These are phyloP conservation scores for Sclerotinia glacialis DNA, from an alignment of 2,329 filamentous ascomycete species.

Conservation along the genomic window DNA sequence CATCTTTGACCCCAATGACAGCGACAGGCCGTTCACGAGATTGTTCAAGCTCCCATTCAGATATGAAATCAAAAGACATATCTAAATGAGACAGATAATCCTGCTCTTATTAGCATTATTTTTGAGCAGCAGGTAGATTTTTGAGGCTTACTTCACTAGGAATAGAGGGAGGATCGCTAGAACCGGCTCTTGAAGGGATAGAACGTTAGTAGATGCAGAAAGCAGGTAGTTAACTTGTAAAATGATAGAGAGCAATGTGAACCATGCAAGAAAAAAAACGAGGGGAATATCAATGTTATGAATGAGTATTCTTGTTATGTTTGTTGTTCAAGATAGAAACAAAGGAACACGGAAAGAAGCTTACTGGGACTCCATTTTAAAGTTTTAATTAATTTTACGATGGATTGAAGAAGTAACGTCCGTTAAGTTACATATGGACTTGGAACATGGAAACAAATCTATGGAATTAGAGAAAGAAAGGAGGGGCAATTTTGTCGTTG, in stretches of 20 bases:
- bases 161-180: too few species aligned
- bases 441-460: neutral
- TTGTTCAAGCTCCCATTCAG: neutral
- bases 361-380: conserved; percentile 11
- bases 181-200: neutral
- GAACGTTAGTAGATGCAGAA: neutral
- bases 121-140: neutral
- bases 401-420: neutral
- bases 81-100: neutral
- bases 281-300: neutral
- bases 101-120: neutral
- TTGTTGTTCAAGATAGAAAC: neutral
- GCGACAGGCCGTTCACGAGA: conserved; percentile 1
- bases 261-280: neutral
- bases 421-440: neutral
- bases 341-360: neutral
- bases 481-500: neutral
- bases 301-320: neutral
- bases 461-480: neutral
- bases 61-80: neutral
- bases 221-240: neutral
- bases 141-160: neutral
- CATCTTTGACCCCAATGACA: conserved; percentile 12
- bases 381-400: neutral
- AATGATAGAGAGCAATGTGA: neutral